Base-by-base conservation (phyloP, 192 early-diverging fungal genomes). In the Mortierella claussenii region DNA sequence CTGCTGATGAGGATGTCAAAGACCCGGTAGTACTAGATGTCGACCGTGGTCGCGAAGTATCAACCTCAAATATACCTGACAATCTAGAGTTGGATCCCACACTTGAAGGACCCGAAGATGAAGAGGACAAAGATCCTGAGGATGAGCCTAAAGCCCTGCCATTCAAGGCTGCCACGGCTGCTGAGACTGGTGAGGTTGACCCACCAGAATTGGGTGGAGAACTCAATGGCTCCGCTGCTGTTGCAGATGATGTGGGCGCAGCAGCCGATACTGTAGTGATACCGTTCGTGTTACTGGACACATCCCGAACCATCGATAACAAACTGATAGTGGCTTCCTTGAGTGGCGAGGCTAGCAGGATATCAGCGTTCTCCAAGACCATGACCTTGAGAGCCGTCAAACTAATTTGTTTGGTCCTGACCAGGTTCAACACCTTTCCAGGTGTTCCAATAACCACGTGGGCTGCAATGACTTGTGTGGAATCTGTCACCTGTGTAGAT, bases 371-470 rank as follows among this genome's bases (percentile, higher is more conserved):
- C 23, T 76, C 73, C 42, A 76, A 51, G 10, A 66, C 73, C 63
- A 76, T 62, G 28, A 62, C 52, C 47, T 76, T 76, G 53, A 76
- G 65, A 0, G 73, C 64, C 1, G 58, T 26, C 11, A 60, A 28
- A 26, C 58, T 62, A 24, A 76, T 66, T 34, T 67, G 73, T 31
- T 67, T 76, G 21, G 73, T 61, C 27, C 59, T 60, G 30, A 76
- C 44, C 18, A 76, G 47, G 18, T 40, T 62, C 20, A 76, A 28
- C 23, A 76, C 73, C 18, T 67, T 76, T 1, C 49, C 59, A 30
- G 73, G 73, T 2, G 73, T 76, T 31, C 73, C 73, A 23, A 76
- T 76, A 4, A 76, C 64, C 3, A 76, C 64, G 44, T 76, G 73
- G 1, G 73, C 73, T n/a, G 73, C 73, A 34, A 76, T 76, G 7